Base-by-base conservation (phyloP, 352 stramenopile genomes). In the Phytopythium sindhum region DNA sequence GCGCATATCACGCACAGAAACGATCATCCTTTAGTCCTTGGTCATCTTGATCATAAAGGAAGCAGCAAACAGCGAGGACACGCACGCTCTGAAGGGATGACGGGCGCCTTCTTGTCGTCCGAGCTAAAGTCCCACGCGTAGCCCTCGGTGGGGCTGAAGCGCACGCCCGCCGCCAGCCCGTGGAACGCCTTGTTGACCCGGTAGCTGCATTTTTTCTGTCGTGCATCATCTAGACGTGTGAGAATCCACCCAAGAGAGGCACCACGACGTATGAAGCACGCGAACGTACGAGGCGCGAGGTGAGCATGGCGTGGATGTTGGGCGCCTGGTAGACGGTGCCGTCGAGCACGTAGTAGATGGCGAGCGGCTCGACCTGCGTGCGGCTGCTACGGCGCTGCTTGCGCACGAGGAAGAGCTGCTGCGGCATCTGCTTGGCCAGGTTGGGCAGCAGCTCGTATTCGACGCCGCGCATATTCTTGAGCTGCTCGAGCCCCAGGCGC, bases 111-210 rank as follows among this genome's bases (percentile, higher is more conserved):
- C 75, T 92, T 92, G 68, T 91, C 84, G 35, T 79, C 72, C 55
- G 86, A 91, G 69, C 86, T 95, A 63, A 95, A 95, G 63, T 95
- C 86, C 86, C 86, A 95, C 28, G 86, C 75, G 64, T 95, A 95
- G 28, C 86, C 86, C 64, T 95, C 86, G 15, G 83, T 93, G 9
- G 86, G 81, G 55, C 84, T 95, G 68, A 93, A 95, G 60, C 86
- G 86, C 57, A 95, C 86, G 12, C 86, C 86, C 0, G 75, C 82
- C 17, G 80, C 81, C 26, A 95, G 71, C 7, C 69, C 76, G 41
- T 91, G 80, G 68, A 95, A 95, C 14, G 86, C 84, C 68, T 91
- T 92, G 68, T 91, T 91, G 61, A 95, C 68, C 28, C 85, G 75
- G 69, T 92, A 93, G 57, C 81, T 93, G 70, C 86, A 95, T 70